These are phyloP conservation scores for Clonostachys solani DNA, from an alignment of 2,329 filamentous ascomycete species.

Conservation along the genomic window DNA sequence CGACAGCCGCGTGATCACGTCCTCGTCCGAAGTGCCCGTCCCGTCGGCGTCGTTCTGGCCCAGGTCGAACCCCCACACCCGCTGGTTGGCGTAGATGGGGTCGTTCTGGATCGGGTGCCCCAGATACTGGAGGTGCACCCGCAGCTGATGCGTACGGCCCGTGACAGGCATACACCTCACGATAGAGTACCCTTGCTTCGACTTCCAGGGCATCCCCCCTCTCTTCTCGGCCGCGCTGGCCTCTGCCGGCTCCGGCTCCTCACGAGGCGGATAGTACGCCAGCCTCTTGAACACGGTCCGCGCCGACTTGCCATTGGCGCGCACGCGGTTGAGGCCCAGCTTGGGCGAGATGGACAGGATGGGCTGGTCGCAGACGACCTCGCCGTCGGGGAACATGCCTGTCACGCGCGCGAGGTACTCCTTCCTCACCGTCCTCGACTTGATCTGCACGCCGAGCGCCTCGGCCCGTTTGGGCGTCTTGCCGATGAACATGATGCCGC, in stretches of 20 bases:
- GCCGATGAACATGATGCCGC: slow-evolving; percentile 96
- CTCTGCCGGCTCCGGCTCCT: background rate
- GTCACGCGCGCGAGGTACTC: slow-evolving; percentile 92
- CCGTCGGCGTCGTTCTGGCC: slow-evolving; percentile 64
- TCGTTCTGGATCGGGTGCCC: slow-evolving; percentile 97
- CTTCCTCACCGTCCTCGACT: slow-evolving; percentile 79
- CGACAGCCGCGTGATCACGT: slow-evolving; percentile 79
- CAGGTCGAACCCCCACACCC: slow-evolving; percentile 81
- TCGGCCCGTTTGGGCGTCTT: slow-evolving; percentile 82
- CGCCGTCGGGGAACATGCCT: slow-evolving; percentile 86
- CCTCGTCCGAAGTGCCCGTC: slow-evolving; percentile 72
- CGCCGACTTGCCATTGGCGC: slow-evolving; percentile 86
- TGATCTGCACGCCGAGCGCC: slow-evolving; percentile 70
- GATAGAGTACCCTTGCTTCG: slow-evolving; percentile 82
- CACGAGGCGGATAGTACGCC: slow-evolving; percentile 71
- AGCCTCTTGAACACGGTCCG: slow-evolving; percentile 87
- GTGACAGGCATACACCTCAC: slow-evolving; percentile 92
- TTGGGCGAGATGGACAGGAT: slow-evolving; percentile 94
- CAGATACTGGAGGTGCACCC: slow-evolving; percentile 90
- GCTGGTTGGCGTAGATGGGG: slow-evolving; percentile 93
- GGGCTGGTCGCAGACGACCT: slow-evolving; percentile 88
- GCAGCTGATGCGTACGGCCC: slow-evolving; percentile 88
- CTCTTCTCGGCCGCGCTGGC: slow-evolving; percentile 7
- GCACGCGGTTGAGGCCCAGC: slow-evolving; percentile 88
- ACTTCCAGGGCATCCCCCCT: slow-evolving; percentile 32